These are phyloP conservation scores for Leccinellum albellum DNA, from an alignment of 768 basidiomycete genomes.

Conservation along the genomic window DNA sequence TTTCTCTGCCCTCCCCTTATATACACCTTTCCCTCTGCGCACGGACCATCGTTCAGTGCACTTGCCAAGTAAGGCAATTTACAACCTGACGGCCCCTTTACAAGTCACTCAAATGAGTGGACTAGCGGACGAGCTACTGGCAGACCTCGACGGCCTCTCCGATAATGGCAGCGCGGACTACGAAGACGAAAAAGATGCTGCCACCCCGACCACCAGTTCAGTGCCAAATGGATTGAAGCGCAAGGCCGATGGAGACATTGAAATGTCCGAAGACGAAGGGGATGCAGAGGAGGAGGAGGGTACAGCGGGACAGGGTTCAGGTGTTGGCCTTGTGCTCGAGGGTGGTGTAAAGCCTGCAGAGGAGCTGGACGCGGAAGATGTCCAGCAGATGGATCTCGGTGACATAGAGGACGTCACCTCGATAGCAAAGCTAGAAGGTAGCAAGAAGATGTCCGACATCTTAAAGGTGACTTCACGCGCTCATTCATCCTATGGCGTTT, in stretches of 20 bases:
- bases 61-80: constrained; percentile 10
- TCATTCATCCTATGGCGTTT: neutral
- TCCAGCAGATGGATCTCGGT: constrained; percentile 90
- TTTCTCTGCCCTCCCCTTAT: neutral
- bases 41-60: constrained; percentile 11
- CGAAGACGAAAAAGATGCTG: constrained; percentile 37
- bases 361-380: constrained; percentile 90
- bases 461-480: constrained; percentile 52
- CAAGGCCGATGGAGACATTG: constrained; percentile 52
- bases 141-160: constrained; percentile 85
- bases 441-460: constrained; percentile 85
- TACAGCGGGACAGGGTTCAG: constrained; percentile 37
- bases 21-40: constrained; percentile 2
- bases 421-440: constrained; percentile 85
- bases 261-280: constrained; percentile 55
- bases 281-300: constrained; percentile 39
- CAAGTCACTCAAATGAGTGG: constrained; percentile 55
- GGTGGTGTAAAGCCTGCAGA: constrained; percentile 94
- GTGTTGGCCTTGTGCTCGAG: constrained; percentile 65
- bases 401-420: constrained; percentile 80
- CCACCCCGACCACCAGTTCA: constrained; percentile 17
- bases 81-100: neutral
- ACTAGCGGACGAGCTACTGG: constrained; percentile 88
- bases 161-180: constrained; percentile 55
- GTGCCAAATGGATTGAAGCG: constrained; percentile 49